Evolutionary conservation across 176 grass and related monocot genomes (phyloP).

Genomic region (Carex kokanica): DNA sequence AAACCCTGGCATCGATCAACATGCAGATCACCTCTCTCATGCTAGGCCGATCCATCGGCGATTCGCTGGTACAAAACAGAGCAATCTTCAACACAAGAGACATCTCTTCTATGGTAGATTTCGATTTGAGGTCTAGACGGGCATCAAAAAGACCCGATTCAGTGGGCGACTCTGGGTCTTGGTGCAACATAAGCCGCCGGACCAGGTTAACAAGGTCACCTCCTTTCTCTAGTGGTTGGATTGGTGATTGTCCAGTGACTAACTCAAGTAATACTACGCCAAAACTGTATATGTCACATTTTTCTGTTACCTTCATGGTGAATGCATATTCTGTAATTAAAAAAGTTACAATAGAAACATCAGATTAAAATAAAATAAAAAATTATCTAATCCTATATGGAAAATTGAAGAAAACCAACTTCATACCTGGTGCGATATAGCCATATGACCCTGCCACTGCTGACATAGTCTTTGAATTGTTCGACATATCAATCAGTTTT

Average conservation of each 20-base stretch:
- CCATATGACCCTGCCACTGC: conserved; percentile 87
- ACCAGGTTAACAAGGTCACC: conserved; percentile 97
- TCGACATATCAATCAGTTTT: conserved; percentile 69
- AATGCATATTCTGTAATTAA: conserved; percentile 84
- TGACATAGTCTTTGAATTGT: conserved; percentile 83
- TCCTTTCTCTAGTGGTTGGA: conserved; percentile 94
- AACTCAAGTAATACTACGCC: conserved; percentile 91
- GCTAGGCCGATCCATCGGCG: conserved; percentile 78
- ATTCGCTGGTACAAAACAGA: conserved; percentile 85
- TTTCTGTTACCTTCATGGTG: conserved; percentile 99
- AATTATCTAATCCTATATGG: neutral
- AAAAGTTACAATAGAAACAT: conserved; percentile 20
- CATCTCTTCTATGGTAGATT: conserved; percentile 58
- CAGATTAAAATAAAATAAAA: conserved; percentile 12
- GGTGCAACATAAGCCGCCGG: conserved; percentile 48
- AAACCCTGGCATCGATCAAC: conserved; percentile 69
- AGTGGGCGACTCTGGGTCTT: conserved; percentile 25
- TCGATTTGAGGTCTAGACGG: conserved; percentile 59
- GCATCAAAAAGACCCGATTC: conserved; percentile 51
- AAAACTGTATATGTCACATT: conserved; percentile 87
- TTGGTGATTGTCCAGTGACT: conserved; percentile 73
- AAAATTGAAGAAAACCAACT: conserved; percentile 16
- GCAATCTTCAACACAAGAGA: conserved; percentile 86
- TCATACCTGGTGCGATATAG: conserved; percentile 88
- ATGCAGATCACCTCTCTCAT: conserved; percentile 97